Base-by-base conservation (phyloP, 139 green algal species). In the Chlorella sorokiniana region DNA sequence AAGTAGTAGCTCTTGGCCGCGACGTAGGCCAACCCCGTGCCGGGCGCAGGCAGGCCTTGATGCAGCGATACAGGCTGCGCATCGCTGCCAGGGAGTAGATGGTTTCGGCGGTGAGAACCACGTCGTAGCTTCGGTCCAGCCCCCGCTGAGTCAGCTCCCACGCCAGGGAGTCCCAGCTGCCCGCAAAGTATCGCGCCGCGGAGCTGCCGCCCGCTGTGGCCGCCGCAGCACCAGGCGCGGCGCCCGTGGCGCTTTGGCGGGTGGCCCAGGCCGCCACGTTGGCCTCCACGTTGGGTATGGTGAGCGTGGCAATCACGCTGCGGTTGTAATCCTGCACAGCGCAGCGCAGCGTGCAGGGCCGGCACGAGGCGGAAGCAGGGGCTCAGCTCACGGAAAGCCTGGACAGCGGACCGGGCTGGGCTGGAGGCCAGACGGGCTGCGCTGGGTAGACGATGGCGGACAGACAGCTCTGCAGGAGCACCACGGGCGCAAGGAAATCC, bases 1-100 rank as follows among this genome's bases (percentile, higher is more conserved):
- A 99, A 99, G 85, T 99, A 99, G 81, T 97, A 95, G 1, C 87
- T 91, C 86, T 99, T 99, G 44, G 93, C 92, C 0, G 94, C 95
- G 45, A 99, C 78, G 40, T 92, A 92, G 29, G 91, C 92, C 1
- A 52, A 45, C 1, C 77, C 77, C 9, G 41, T 67, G 31, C 42
- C 61, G 61, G 77, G 10, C 35, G 44, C 62, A 82, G 77, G 77
- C 77, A 82, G n/a, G 44, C 67, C 74, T 92, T 91, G 56, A 97
- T 93, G 67, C 89, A 92, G 29, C 84, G 79, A 11, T 95, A 75
- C 54, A 97, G 86, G 20, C 79, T 79, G 56, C 72, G 29, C 51
- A 93, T 91, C 10, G 85, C 83, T 4, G 89, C 83, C 7, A 84
- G 16, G 78, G 71, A 87, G 80, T 98, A 98, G n/a, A 97, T 95